Evolutionary conservation across 768 basidiomycete genomes (phyloP).

Genomic region (Pholiota microspora): DNA sequence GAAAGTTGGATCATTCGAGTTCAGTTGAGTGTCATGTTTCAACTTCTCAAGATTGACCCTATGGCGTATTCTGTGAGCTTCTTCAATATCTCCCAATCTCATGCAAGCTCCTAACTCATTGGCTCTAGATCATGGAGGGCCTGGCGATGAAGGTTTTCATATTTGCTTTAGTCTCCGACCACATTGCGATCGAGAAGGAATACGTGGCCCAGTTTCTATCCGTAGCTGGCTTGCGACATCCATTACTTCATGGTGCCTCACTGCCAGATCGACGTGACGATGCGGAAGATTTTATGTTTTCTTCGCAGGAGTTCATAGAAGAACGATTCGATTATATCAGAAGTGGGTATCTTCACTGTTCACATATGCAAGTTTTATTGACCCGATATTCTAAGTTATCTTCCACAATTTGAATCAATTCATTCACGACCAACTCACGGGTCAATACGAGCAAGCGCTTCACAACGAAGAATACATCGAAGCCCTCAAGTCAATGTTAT

Average conservation of each 20-base stretch:
- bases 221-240: slow-evolving; percentile 55
- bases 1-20: slow-evolving; percentile 51
- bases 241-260: slow-evolving; percentile 37
- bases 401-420: slow-evolving; percentile 39
- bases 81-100: neutral
- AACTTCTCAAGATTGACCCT: slow-evolving; percentile 53
- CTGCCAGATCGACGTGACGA: slow-evolving; percentile 12
- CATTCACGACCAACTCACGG: slow-evolving; percentile 28
- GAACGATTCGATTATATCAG: slow-evolving; percentile 32
- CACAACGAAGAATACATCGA: slow-evolving; percentile 39
- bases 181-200: slow-evolving; percentile 53
- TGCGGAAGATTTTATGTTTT: slow-evolving; percentile 28
- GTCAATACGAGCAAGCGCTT: slow-evolving; percentile 16
- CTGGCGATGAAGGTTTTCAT: slow-evolving; percentile 55
- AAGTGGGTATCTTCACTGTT: slow-evolving; percentile 13
- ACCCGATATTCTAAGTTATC: slow-evolving; percentile 34
- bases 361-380: neutral
- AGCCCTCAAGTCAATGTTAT: slow-evolving; percentile 44
- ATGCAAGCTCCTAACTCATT: neutral
- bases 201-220: slow-evolving; percentile 57
- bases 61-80: slow-evolving; percentile 57
- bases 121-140: slow-evolving; percentile 40
- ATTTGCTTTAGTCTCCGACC: slow-evolving; percentile 44
- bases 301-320: slow-evolving; percentile 25
- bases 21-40: slow-evolving; percentile 60